Conservation (phyloP, 495 filamentous ascomycete genomes). For the Xylaria telfairii region DNA sequence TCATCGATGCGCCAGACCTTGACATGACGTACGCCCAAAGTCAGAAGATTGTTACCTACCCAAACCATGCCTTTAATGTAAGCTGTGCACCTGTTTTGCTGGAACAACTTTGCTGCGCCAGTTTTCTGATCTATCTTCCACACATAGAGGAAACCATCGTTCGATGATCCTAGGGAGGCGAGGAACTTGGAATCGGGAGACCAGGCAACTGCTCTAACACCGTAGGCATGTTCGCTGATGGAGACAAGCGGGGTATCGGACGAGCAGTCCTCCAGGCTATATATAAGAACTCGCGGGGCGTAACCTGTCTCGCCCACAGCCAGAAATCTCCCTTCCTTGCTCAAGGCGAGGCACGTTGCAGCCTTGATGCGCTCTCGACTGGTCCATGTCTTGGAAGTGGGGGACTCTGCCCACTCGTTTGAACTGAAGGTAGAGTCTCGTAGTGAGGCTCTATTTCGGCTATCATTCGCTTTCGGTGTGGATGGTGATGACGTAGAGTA, state of each 20-base stretch:
- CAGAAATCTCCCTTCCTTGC: constrained; percentile 84
- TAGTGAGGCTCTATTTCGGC: constrained; percentile 63
- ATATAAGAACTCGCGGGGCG: constrained; percentile 88
- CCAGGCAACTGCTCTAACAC: constrained; percentile 87
- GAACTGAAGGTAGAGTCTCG: constrained; percentile 61
- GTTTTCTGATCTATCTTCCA: constrained; percentile 84
- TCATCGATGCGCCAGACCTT: constrained; percentile 92
- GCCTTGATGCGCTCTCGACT: constrained; percentile 91
- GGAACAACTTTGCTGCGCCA: constrained; percentile 85
- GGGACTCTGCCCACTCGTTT: constrained; percentile 63
- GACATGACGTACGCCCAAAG: constrained; percentile 85
- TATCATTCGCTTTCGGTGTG: constrained; percentile 70
- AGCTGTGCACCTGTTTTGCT: constrained; percentile 92
- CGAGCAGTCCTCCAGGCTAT: constrained; percentile 77
- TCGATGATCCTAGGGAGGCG: constrained; percentile 83
- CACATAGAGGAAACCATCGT: constrained; percentile 93
- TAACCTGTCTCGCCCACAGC: constrained; percentile 97
- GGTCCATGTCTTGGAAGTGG: constrained; percentile 74
- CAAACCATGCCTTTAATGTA: constrained; percentile 83
- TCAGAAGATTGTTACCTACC: constrained; percentile 70
- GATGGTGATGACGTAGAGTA: constrained; percentile 59
- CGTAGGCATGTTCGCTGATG: constrained; percentile 87
- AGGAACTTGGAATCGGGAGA: constrained; percentile 86
- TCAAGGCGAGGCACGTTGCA: constrained; percentile 93
- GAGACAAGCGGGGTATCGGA: constrained; percentile 84